phyloP scores from a whole-genome alignment of 2,329 filamentous ascomycete genomes.

The Fusarium decemcellulare region DNA sequence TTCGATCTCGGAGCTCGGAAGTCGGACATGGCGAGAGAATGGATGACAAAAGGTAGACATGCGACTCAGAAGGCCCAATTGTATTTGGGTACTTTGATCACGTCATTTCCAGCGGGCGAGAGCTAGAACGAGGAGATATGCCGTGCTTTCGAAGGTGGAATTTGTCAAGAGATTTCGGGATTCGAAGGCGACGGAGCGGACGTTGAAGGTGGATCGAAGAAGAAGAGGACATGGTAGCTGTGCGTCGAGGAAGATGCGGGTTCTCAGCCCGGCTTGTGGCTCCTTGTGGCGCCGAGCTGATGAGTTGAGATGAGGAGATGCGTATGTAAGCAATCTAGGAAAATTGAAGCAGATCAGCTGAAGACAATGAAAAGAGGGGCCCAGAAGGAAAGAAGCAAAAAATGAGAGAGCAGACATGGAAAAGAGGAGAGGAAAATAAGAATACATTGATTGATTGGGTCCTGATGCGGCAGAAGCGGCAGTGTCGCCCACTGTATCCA shows the following conservation, averaged over 20 bases:
- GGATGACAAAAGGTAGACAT: constrained; percentile 25
- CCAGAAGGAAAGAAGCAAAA: constrained; percentile 9
- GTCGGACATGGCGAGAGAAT: constrained; percentile 37
- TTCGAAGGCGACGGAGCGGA: constrained; percentile 3
- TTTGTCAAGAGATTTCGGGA: not conserved
- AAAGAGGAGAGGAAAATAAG: constrained; percentile 32
- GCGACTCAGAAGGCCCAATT: constrained; percentile 7
- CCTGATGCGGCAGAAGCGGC: constrained; percentile 25
- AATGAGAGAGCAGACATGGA: constrained; percentile 27
- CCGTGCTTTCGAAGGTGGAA: not conserved
- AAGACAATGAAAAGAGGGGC: constrained; percentile 23
- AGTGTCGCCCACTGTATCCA: not conserved
- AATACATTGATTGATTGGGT: constrained; percentile 29
- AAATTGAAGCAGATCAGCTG: constrained; percentile 26
- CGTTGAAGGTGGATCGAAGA: constrained; percentile 24
- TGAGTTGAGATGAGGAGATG: constrained; percentile 11
- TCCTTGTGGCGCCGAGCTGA: constrained; percentile 24
- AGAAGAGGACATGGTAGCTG: not conserved
- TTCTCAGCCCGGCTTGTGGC: constrained; percentile 13
- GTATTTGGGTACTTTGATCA: constrained; percentile 17
- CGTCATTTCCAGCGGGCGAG: constrained; percentile 31
- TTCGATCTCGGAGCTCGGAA: constrained; percentile 29
- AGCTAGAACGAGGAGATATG: constrained; percentile 11
- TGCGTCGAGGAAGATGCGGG: not conserved
- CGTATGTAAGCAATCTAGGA: constrained; percentile 17